Evolutionary conservation across 2,329 filamentous ascomycete genomes (phyloP).

Genomic region (Whalleya microplaca): DNA sequence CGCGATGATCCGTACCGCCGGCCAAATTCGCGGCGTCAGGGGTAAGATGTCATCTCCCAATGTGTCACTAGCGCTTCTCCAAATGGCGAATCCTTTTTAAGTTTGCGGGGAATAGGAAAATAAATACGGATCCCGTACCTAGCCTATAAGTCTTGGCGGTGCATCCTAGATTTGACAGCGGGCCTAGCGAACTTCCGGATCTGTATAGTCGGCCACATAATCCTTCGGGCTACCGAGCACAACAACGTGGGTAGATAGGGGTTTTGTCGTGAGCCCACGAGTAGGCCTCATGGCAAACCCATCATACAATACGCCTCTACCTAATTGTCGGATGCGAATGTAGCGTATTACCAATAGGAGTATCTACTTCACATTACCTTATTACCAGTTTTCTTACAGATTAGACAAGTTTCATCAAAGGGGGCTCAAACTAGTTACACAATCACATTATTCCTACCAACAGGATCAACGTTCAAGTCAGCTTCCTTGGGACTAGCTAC

Average conservation of each 20-base stretch:
- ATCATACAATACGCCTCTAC: not conserved
- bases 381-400: too few species aligned
- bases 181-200: slow-evolving; percentile 13
- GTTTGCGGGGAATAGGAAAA: slow-evolving; percentile 1
- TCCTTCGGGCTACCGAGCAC: slow-evolving; percentile 3
- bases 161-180: not conserved
- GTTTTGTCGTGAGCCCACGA: not conserved
- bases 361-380: too few species aligned
- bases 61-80: not conserved
- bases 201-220: slow-evolving; percentile 11
- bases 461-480: not conserved
- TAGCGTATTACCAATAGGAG: too few species aligned
- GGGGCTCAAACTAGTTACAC: too few species aligned
- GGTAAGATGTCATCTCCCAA: slow-evolving; percentile 11
- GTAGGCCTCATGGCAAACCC: not conserved
- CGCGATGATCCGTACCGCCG: too few species aligned
- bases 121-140: not conserved
- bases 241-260: slow-evolving; percentile 6
- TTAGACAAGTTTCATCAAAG: too few species aligned
- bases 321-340: too few species aligned
- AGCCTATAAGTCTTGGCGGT: not conserved
- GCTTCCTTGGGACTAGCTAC: not conserved
- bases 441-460: too few species aligned
- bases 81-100: not conserved
- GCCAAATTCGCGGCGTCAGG: slow-evolving; percentile 8